phyloP scores from a whole-genome alignment of 805 yeast species.

The Candida golubevii region DNA sequence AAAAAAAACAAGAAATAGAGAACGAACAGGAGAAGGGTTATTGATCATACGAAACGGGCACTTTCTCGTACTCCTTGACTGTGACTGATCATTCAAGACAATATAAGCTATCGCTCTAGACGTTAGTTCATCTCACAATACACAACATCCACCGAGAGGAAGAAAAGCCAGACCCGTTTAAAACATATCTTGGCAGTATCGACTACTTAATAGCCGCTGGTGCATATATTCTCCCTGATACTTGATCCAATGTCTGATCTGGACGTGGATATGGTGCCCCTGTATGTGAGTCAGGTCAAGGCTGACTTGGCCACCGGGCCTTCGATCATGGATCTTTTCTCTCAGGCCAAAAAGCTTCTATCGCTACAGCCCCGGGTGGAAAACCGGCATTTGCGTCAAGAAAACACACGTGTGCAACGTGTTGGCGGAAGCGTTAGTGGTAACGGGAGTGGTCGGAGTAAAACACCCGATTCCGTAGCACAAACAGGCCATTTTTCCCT shows the following conservation, averaged over 20 bases:
- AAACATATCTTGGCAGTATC: no score
- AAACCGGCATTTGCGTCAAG: conserved; percentile 35
- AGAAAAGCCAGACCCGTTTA: neutral
- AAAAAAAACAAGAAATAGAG: no score
- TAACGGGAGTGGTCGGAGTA: neutral
- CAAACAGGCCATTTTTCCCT: neutral
- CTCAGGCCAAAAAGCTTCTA: conserved; percentile 38
- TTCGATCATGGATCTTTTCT: conserved; percentile 37
- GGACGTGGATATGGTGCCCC: neutral
- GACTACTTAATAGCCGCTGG: no score
- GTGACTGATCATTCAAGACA: no score
- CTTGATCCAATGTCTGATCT: neutral
- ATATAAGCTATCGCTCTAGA: no score
- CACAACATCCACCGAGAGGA: no score
- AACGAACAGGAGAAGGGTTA: no score
- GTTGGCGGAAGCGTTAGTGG: neutral
- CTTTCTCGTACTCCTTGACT: no score
- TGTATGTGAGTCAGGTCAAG: conserved; percentile 1
- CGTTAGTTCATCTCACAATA: no score
- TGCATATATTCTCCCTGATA: neutral
- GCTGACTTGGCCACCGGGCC: conserved; percentile 22
- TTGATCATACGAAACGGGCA: no score
- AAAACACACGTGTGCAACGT: conserved; percentile 26
- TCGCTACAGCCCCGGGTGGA: conserved; percentile 37
- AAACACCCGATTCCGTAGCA: neutral